A percentile compares a stretch with the other conserved stretches of the same genome.
Evolutionary conservation across 257 asterid species (phyloP).

Genomic region (Cruciata laevipes): DNA sequence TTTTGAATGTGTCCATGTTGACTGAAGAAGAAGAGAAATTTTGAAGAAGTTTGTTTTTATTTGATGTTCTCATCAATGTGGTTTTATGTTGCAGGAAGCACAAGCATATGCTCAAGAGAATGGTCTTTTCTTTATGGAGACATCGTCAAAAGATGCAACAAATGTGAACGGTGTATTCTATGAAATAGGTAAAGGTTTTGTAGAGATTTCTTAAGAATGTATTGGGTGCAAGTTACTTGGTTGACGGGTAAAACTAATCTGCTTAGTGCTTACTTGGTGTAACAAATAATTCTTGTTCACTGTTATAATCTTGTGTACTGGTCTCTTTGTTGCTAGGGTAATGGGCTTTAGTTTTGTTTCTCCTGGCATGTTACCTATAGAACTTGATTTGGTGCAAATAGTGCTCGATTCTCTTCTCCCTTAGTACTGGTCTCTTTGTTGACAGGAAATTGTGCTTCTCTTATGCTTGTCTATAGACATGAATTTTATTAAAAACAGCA

Average conservation of each 20-base stretch:
- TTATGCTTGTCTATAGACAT: neutral
- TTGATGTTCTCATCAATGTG: neutral
- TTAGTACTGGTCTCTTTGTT: too few species aligned
- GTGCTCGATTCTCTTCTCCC: too few species aligned
- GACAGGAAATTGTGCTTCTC: neutral
- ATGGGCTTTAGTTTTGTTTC: too few species aligned
- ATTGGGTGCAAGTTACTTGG: neutral
- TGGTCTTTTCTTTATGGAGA: slow-evolving; percentile 34
- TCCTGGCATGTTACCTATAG: too few species aligned
- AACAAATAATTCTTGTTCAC: neutral
- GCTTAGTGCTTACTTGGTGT: slow-evolving; percentile 1
- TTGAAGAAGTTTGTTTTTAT: neutral
- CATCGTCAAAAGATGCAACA: slow-evolving; percentile 36
- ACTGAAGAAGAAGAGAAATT: too few species aligned
- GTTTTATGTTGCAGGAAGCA: slow-evolving; percentile 26
- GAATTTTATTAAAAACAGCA: neutral
- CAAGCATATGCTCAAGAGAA: slow-evolving; percentile 32
- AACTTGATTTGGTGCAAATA: too few species aligned
- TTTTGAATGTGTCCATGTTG: neutral
- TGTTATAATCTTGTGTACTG: neutral
- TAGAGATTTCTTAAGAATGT: neutral
- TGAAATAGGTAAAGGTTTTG: slow-evolving; percentile 25
- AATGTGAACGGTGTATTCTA: slow-evolving; percentile 33
- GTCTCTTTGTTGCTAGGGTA: neutral
- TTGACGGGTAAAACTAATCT: neutral